Conservation (phyloP, 1,139 yeast genomes). For the Geotrichum armillariae region DNA sequence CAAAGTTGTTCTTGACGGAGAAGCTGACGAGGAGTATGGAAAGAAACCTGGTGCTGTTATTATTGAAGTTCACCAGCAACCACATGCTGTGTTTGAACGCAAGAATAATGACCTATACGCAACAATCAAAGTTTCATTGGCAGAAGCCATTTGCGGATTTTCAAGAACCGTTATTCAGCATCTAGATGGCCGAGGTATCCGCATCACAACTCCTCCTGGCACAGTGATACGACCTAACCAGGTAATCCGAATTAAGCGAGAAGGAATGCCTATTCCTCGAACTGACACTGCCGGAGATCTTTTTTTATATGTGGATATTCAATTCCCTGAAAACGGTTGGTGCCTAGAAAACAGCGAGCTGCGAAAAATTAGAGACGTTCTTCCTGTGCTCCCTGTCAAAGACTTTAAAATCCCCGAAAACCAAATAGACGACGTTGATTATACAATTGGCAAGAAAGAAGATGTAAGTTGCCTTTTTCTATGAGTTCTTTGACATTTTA, state of each 20-base stretch:
- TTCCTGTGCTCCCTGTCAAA: constrained; percentile 26
- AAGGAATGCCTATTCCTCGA: constrained; percentile 79
- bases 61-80: constrained; percentile 53
- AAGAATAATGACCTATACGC: constrained; percentile 66
- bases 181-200: constrained; percentile 75
- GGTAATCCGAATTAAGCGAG: constrained; percentile 61
- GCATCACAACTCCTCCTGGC: constrained; percentile 57
- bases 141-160: constrained; percentile 84
- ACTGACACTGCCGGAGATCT: constrained; percentile 63
- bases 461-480: constrained; percentile 5
- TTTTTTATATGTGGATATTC: constrained; percentile 67
- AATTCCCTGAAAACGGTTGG: constrained; percentile 70
- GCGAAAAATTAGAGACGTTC: constrained; percentile 29
- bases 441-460: constrained; percentile 16
- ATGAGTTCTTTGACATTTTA: background rate
- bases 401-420: constrained; percentile 21
- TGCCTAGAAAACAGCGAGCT: constrained; percentile 33
- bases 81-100: constrained; percentile 51
- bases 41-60: constrained; percentile 77
- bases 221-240: constrained; percentile 85
- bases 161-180: constrained; percentile 66
- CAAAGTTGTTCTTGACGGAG: constrained; percentile 58
- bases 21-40: constrained; percentile 74
- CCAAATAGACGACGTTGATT: constrained; percentile 24
- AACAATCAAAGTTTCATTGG: constrained; percentile 59